Evolutionary conservation across 305 asterid genomes (phyloP), one percentile per base, ranked within the genome.

Genomic region (Rubia peregrina): DNA sequence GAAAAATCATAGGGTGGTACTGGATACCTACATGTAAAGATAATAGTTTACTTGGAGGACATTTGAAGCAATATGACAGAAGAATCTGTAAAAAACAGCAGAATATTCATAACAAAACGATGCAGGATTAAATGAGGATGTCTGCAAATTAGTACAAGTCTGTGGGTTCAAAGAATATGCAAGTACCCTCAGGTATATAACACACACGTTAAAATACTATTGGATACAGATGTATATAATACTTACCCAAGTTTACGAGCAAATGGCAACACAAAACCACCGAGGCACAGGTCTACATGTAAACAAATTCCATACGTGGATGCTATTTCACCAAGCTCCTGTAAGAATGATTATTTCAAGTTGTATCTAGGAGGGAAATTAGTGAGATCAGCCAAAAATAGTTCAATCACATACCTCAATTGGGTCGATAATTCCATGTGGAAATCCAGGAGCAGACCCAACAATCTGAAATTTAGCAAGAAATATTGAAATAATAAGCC

Each of bases 371-470:
- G 77, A 71, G 69, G 30, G 77, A 77, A 63, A 65, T 42, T 48
- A 21, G 59, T 70, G 9, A 72, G 73, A 59, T 80, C 71, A 71
- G 71, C 60, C 46, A 77, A 65, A 43, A 71, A 40, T 30, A 65
- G 61, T 36, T 44, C 63, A 36, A 73, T 64, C 76, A 71, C 83
- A 67, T 88, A 75, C 97, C 99, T 95, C 96, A 73, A 95, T 95
- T 69, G 98, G 99, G 83, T 95, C 99, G 38, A 95, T 85, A 74
- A 95, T 87, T 80, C 99, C 99, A 84, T 95, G 99, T 24, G 99
- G 99, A 78, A 89, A 95, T 71, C 99, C 99, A 66, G 99, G 99
- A 59, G 99, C 97, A 61, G 98, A 95, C 80, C 98, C 99, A 87
- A 91, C 89, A 85, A 95, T 86, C 99, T 94, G 92, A 74, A 68